Base-by-base conservation (phyloP, 2,329 filamentous ascomycete genomes). In the Aspergillus texensis region DNA sequence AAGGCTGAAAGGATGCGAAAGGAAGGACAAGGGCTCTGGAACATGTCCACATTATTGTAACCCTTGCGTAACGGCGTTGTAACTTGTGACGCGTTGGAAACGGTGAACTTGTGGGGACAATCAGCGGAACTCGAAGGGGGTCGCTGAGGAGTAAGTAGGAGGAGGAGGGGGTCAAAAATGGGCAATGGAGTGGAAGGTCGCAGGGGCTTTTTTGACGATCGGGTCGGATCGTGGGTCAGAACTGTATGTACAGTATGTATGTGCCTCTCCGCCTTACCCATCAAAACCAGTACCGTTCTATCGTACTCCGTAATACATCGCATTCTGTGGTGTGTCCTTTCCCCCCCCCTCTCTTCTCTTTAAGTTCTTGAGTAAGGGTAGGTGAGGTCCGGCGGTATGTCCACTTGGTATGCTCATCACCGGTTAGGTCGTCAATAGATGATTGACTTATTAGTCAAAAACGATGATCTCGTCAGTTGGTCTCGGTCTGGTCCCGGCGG, bases 51-150 rank as follows among this genome's bases (percentile, higher is more conserved):
- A 60, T 63, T 62, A 63, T 64, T 62, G 62, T 65, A 68, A 67
- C 66, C 67, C 68, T 70, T 69, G 67, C 68, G 67, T 70, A 69
- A 68, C 66, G 57, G 57, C 54, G 59, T 63, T 63, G 65, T 70
- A 65, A 70, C 62, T 63, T 65, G 65, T 70, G 66, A 70, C 65
- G 67, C 67, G 67, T 66, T 67, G 66, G 60, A 66, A 69, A 68
- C 67, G 67, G 67, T 69, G 68, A 70, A 70, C 68, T 67, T 70
- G 68, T 67, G 68, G 68, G 65, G 68, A 69, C 63, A 36, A 58
- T 24, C 34, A 30, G 55, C 36, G 30, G 53, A 57, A 57, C 58
- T 62, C 46, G 41, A 61, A 57, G 39, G 58, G 46, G 36, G 39
- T 45, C 24, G 46, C 45, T 50, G 46, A 50, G 46, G 46, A 50